Evolutionary conservation across 192 early-diverging fungal species (phyloP), one percentile per base, ranked within the genome.

Genomic region (Coemansia sp.): DNA sequence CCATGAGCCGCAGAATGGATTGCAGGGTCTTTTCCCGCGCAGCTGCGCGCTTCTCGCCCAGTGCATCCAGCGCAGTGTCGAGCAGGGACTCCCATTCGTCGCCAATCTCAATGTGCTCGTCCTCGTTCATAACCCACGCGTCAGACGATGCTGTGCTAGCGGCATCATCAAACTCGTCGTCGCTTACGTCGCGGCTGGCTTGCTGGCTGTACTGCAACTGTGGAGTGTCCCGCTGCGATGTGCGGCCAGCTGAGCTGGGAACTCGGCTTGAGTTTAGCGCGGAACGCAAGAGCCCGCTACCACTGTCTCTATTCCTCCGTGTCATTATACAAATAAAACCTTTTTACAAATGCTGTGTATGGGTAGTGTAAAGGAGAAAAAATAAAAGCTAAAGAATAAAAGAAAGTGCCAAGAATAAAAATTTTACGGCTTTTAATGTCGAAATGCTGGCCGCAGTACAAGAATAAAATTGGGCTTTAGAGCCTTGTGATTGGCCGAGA

Each of bases 1-100:
- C 66, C 64, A 87, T 69, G 5, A 84, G 60, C 1, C 65, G 65
- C 11, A 80, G 79, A 39, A 86, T 62, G 19, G 67, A 78, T 3
- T 70, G 47, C 43, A 90, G 66, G 0, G 83, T 83, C 51, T 84
- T 80, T 67, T 88, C 87, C 21, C 89, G 68, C 14, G 78, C 76
- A 12, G 55, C 38, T 4, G 25, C 69, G 8, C 79, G 79, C 65
- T 76, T 81, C 10, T 76, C 79, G 23, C 56, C 51, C 21, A 81
- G 38, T 11, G 58, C 32, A 10, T 81, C 79, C 56, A 76, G 22
- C 17, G 73, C 73, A 1, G 49, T 60, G 3, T 66, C 53, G 8
- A 81, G 41, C 7, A 38, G 48, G 14, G 14, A 23, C 27, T 72
- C 63, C 73, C 79, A 76, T 64, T 71, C 59, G 24, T 60, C 65